Percentiles rank a stretch among this genome's conserved stretches.
Conservation (phyloP, 306 rosid genomes). For the Prunus padus region DNA sequence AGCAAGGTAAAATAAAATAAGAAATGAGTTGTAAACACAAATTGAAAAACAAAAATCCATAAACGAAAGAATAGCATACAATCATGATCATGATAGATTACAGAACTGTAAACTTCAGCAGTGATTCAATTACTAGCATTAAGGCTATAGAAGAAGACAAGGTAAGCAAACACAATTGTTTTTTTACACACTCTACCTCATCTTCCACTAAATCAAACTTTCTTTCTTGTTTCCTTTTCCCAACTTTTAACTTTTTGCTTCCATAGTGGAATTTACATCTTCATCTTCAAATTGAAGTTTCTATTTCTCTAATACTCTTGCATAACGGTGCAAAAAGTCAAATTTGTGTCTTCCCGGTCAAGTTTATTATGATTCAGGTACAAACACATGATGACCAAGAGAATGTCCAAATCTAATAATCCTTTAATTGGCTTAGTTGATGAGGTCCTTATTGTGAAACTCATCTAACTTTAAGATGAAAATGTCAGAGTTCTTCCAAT, state of each 20-base stretch:
- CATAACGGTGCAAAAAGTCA: neutral
- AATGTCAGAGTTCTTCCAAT: neutral
- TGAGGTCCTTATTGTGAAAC: neutral
- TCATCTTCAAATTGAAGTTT: neutral
- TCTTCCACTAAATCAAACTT: neutral
- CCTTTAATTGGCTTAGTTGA: neutral
- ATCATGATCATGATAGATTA: neutral
- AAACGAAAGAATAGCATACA: neutral
- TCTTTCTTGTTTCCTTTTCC: neutral
- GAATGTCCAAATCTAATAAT: neutral
- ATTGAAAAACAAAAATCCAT: neutral
- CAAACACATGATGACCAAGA: neutral
- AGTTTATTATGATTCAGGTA: neutral
- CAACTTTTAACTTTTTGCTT: neutral
- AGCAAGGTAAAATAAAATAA: neutral
- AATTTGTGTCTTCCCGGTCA: neutral
- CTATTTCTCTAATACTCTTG: neutral
- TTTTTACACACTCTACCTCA: neutral
- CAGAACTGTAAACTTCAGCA: neutral
- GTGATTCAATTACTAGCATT: neutral
- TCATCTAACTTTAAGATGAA: neutral
- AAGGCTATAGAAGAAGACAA: neutral
- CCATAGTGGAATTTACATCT: neutral
- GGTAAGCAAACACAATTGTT: neutral
- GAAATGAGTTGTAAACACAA: neutral